Conservation (phyloP, 306 rosid genomes). For the Medicago truncatula region DNA sequence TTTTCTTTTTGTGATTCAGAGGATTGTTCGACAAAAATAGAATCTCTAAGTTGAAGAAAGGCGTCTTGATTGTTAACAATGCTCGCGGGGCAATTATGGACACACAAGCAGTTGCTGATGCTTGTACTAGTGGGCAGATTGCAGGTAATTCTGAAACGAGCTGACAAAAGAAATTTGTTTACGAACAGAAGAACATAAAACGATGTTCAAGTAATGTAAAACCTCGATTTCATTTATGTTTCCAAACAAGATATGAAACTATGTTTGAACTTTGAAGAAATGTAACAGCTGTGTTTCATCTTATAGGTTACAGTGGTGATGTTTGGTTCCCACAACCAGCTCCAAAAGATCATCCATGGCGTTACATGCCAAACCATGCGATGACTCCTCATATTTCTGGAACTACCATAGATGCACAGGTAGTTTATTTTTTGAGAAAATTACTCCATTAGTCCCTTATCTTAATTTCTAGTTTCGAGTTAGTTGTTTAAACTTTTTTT, state of each 20-base stretch:
- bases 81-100: constrained; percentile 98
- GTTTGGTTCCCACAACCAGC: constrained; percentile 98
- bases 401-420: constrained; percentile 99
- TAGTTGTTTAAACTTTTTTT: background rate
- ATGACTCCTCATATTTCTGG: constrained; percentile 99
- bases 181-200: no score
- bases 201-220: no score
- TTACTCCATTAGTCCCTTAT: background rate
- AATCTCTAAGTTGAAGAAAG: constrained; percentile 85
- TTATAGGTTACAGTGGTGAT: constrained; percentile 90
- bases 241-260: constrained; percentile 7
- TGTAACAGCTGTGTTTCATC: constrained; percentile 12
- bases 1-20: constrained; percentile 51
- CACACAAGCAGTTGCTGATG: constrained; percentile 85
- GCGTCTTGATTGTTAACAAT: constrained; percentile 86
- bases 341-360: constrained; percentile 99
- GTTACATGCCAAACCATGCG: constrained; percentile 97
- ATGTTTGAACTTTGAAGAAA: background rate
- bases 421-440: constrained; percentile 29
- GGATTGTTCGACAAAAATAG: constrained; percentile 79
- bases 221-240: background rate
- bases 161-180: background rate
- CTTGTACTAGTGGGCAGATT: constrained; percentile 82
- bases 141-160: constrained; percentile 63
- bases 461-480: background rate